Evolutionary conservation across 305 asterid genomes (phyloP), one percentile per base, ranked within the genome.

Genomic region (Striga hermonthica): DNA sequence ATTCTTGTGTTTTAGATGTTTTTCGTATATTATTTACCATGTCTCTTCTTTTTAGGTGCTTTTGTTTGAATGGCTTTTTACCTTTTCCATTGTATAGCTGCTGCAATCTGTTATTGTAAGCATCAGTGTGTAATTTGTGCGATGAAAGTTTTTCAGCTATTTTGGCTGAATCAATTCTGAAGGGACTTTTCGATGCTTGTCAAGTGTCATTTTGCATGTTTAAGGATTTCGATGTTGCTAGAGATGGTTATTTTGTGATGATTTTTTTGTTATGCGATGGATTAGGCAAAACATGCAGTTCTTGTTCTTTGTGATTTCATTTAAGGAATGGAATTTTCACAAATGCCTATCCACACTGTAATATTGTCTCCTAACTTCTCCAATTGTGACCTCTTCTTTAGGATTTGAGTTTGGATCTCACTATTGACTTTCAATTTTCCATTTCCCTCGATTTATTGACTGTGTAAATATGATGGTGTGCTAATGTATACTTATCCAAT

Each of bases 391-490:
- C 31, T 22, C 31, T 22, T 22, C 31, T 2, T 22, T 22, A 22
- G 31, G 31, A 0, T 22, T 22, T 48, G 16, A 7, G 1, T 48
- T 48, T 35, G 44, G 36, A 34, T 66, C 49, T 66, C 56, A 16
- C 9, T 37, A 7, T 5, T 38, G 4, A 44, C 7, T 13, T 45
- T 10, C 61, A 22, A 12, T 9, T 52, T 58, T 50, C 15, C 9
- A 54, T 39, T 47, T 68, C 52, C 62, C 58, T 69, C 31, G 40
- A 16, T 28, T 35, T 8, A 40, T 39, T 28, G 37, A 37, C 31
- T 22, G 31, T 54, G 39, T 60, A 11, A 54, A 37, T 43, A 34
- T 39, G 47, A 54, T 39, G 31, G 1, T 54, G n/a, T 54, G 38
- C 59, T 12, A 35, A 45, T 49, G 15, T 31, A 57, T 6, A 53